A percentile compares a stretch with the other conserved stretches of the same genome.
Evolutionary conservation across 2,329 filamentous ascomycete species (phyloP).

Genomic region (Paraphaeosphaeria minitans): DNA sequence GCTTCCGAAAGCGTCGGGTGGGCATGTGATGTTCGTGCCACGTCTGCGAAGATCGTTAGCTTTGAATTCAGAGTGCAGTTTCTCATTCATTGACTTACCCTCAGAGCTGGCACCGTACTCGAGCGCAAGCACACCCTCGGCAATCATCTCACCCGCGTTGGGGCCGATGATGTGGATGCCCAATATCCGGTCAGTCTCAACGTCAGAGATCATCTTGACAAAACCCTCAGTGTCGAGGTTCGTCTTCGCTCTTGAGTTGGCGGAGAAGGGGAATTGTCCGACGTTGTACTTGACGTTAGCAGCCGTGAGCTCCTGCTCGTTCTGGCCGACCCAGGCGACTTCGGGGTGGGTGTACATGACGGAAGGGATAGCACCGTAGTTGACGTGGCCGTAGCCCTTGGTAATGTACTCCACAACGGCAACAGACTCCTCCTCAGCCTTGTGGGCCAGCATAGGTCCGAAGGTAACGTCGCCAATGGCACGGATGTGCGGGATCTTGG

Average conservation of each 20-base stretch:
- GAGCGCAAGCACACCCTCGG: constrained; percentile 90
- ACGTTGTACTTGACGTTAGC: constrained; percentile 89
- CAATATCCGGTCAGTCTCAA: constrained; percentile 92
- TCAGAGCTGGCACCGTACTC: constrained; percentile 97
- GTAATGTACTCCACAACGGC: constrained; percentile 96
- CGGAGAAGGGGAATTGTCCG: constrained; percentile 94
- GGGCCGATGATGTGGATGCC: constrained; percentile 96
- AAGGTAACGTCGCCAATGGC: constrained; percentile 96
- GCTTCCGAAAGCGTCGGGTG: constrained; percentile 96
- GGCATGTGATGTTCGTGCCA: constrained; percentile 83
- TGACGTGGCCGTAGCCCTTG: constrained; percentile 97
- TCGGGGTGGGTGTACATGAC: constrained; percentile 99
- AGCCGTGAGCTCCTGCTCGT: constrained; percentile 92
- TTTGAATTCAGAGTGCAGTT: background rate
- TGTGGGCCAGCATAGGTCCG: constrained; percentile 98
- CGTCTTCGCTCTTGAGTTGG: constrained; percentile 98
- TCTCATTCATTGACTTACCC: constrained; percentile 63
- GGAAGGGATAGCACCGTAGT: constrained; percentile 95
- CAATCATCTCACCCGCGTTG: constrained; percentile 99
- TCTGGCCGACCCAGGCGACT: constrained; percentile 98
- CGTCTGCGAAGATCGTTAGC: constrained; percentile 35
- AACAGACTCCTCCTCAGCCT: constrained; percentile 97
- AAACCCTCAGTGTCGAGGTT: constrained; percentile 95
- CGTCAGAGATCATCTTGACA: constrained; percentile 96
- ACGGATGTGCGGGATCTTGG: constrained; percentile 95